Evolutionary conservation across 495 filamentous ascomycete species (phyloP), one percentile per base, ranked within the genome.

Genomic region (Podospora conica): DNA sequence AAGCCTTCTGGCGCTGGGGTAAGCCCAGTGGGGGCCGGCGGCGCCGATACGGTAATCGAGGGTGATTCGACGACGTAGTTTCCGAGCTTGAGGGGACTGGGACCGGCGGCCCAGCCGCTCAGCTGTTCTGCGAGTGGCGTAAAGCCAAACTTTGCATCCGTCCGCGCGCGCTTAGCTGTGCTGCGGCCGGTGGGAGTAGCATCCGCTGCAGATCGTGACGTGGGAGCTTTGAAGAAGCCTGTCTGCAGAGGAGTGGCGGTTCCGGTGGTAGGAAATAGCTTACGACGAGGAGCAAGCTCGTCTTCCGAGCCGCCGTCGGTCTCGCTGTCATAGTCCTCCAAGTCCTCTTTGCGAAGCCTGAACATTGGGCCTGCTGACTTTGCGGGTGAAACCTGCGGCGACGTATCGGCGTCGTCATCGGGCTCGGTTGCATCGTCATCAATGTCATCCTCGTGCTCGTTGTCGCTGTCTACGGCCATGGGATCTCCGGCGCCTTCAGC

Each of bases 111-210:
- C 88, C 90, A 91, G 6, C 79, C 75, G 64, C 77, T 82, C 8
- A 91, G 74, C 65, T 88, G 83, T 9, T 80, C 73, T 22, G 86
- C 85, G 20, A 91, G 74, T 12, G 87, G 84, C 3, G 87, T 88
- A 58, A 90, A 87, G 18, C 84, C 84, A 48, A 86, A 61, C 53
- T 66, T 67, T 57, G 64, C 62, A 40, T 67, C 65, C 22, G 59
- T 61, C 58, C 65, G 60, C 18, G 58, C 53, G 40, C 66, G 69
- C 68, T 71, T 75, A 18, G 66, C 69, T 0, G 70, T 70, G 62
- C 68, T 71, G 9, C 68, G 68, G 18, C 58, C 57, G 6, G 70
- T 64, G n/a, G 70, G 65, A 8, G 56, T 67, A 5, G 31, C 54
- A 3, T 24, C 48, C 21, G 29, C 55, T 10, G 23, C 60, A 48